Evolutionary conservation across 768 basidiomycete genomes (phyloP), one percentile per base, ranked within the genome.

Genomic region (Gloeopeniophorella convolvens): DNA sequence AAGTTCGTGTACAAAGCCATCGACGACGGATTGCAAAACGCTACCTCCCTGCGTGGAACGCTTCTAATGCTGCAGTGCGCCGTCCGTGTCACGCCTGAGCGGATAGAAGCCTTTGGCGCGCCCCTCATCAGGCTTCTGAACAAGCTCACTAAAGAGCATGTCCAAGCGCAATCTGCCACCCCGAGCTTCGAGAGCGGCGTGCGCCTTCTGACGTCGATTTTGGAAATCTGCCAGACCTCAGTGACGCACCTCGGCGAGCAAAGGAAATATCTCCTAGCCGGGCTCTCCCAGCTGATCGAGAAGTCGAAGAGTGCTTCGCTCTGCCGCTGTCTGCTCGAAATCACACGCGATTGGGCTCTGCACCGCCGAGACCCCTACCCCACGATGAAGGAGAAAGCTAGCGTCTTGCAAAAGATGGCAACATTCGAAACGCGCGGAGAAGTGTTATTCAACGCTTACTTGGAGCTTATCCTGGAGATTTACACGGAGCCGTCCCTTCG

Each of bases 321-420:
- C 3, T 94, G 91, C 63, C 81, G 79, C 12, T 90, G 86, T 62
- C 78, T 96, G 55, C 76, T 99, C 18, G 86, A 92, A 48, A 78
- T 97, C 48, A 79, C 88, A 42, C 78, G 85, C 41, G 83, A 85
- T 21, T 98, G 95, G 94, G 85, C 89, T n/a, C 71, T 95, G 58
- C 80, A 83, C 35, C 81, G 80, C 59, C 85, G 85, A 45, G 91
- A 96, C 49, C 74, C 83, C 1, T 88, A 87, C 63, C 94, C 94
- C 6, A 88, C 88, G 0, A 84, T 89, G 78, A 97, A 96, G 67
- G 96, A 99, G 70, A 98, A 97, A 66, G 85, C 94, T 2, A 84
- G 76, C 24, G 69, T 98, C 27, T 66, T 99, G 54, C 82, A 87
- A 61, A 90, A 89, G 64, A 94, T 99, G 92, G 75, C 78, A 5